Evolutionary conservation across 768 basidiomycete species (phyloP), one percentile per base, ranked within the genome.

Genomic region (Terana coerulea): DNA sequence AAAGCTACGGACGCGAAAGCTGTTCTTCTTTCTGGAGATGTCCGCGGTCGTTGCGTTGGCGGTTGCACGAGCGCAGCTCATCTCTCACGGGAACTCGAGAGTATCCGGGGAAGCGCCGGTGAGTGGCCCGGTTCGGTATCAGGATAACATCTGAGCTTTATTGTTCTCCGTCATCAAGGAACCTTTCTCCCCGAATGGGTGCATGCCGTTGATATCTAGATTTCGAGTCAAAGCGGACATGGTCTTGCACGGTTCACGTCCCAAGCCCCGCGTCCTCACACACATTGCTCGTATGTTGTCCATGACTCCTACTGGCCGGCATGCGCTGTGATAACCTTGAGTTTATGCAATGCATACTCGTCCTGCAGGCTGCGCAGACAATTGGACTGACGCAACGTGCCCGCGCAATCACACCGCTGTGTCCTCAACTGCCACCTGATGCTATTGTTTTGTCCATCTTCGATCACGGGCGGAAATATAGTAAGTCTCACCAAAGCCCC

Each of bases 391-490:
- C 8, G 30, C 19, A 55, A 51, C 48, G 54, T 47, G 54, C 34
- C 36, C 49, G 33, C 22, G 33, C 40, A 50, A 34, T 51, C 54
- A 34, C 52, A 53, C 49, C 30, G 49, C 17, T 35, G 49, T 55
- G 42, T 35, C 29, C 30, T 25, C 29, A 30, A 24, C 54, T 50
- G 54, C 54, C 54, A 51, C 49, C 54, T 55, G 53, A 58, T 55
- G 49, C 44, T 58, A 58, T 58, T 58, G 57, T 58, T 52, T 48
- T 19, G 39, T 15, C 22, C 53, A 55, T 58, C 53, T 54, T 46
- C 53, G 52, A 58, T 58, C 57, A 51, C n/a, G 5, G n/a, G 43
- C 49, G 44, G 49, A 49, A 49, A 29, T 43, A n/a, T 47, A 44
- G 25, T 19, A 21, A 45, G 29, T 45, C 53, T 35, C 35, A 41